Evolutionary conservation across 805 yeast species (phyloP), one percentile per base, ranked within the genome.

Genomic region (Scheffersomyces amazonensis): DNA sequence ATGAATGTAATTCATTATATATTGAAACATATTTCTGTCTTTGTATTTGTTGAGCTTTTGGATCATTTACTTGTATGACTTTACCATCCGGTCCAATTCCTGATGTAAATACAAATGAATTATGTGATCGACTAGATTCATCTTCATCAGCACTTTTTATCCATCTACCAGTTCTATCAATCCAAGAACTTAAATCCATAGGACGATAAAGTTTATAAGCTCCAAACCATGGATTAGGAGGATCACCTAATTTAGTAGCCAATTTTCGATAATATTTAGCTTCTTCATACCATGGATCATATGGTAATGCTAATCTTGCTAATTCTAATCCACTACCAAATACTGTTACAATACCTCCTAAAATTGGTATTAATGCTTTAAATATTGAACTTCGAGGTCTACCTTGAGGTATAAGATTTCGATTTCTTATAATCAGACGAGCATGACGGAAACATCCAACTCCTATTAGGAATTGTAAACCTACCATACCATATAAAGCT

Each of bases 281-380:
- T 50, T 83, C 88, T 22, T 79, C 87, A 18, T 60, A 69, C 90
- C 90, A 83, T 8, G 90, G 90, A 52, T 83, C 90, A 34, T 58
- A 54, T 1, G 71, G 65, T 10, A 62, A 43, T 7, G 68, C 49
- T 28, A 81, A 47, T 37, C 90, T 64, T 12, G 76, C 64, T 5
- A 70, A 47, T 49, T 83, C 91, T 24, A 82, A 52, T 2, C 80
- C 74, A 2, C 84, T 66, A 37, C 75, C 73, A 43, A 75, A 72
- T n/a, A 80, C 51, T 12, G 78, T 47, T 15, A 66, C 60, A 0
- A 76, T 44, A 6, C 87, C 87, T 1, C 62, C 47, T 0, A 64
- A 25, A 1, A 25, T 32, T 11, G 48, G 45, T 3, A 42, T 7
- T 22, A 35, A 24, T 5, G 49, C 49, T 40, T 36, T 40, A 34